These are phyloP conservation scores for Dendrobium officinale DNA, from an alignment of 106 monocot species.

Conservation along the genomic window DNA sequence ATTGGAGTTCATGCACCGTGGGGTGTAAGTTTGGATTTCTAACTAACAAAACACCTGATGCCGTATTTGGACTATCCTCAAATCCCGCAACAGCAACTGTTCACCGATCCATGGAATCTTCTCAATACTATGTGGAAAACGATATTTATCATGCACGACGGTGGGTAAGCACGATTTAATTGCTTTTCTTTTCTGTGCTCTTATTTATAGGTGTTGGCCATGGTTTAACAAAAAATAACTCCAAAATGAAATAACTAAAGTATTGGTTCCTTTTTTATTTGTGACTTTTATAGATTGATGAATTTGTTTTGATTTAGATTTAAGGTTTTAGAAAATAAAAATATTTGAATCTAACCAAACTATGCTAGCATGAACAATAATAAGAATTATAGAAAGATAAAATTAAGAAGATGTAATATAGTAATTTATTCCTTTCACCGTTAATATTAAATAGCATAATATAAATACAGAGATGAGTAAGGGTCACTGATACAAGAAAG, in stretches of 20 bases:
- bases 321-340: too few species aligned
- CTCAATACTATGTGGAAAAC: conserved; percentile 73
- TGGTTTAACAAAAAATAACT: neutral
- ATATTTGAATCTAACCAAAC: neutral
- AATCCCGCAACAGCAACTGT: conserved; percentile 32
- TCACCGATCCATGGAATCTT: conserved; percentile 88
- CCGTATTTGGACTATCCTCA: conserved; percentile 36
- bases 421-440: too few species aligned
- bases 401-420: too few species aligned
- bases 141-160: conserved; percentile 67
- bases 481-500: too few species aligned
- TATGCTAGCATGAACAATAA: neutral
- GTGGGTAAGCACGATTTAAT: conserved; percentile 63
- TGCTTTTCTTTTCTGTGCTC: neutral
- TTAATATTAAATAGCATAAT: too few species aligned
- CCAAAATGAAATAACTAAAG: neutral
- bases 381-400: too few species aligned
- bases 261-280: neutral
- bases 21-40: conserved; percentile 59
- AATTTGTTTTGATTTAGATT: neutral
- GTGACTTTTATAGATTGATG: neutral
- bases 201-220: neutral
- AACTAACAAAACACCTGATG: conserved; percentile 45
- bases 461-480: too few species aligned
- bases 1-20: conserved; percentile 76